These are phyloP conservation scores for Gossypium rotundifolium DNA, from an alignment of 345 rosid species.

Conservation along the genomic window DNA sequence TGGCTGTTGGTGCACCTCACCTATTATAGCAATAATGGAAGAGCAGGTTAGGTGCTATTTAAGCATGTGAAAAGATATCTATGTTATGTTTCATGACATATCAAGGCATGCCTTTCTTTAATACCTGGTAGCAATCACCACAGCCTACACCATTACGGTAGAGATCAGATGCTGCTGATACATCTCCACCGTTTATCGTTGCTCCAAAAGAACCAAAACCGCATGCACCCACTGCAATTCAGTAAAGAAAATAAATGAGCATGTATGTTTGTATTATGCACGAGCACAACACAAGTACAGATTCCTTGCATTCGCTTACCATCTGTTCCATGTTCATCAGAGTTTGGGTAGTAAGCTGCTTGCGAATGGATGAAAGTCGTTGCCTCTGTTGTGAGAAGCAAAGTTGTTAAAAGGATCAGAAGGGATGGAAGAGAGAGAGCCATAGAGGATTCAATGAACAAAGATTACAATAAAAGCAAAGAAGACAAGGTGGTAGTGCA, in stretches of 20 bases:
- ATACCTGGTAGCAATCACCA: slow-evolving; percentile 74
- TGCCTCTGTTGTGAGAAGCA: slow-evolving; percentile 31
- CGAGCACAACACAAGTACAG: neutral
- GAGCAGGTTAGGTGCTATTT: neutral
- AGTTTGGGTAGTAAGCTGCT: slow-evolving; percentile 53
- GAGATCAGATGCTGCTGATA: slow-evolving; percentile 57
- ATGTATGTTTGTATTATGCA: neutral
- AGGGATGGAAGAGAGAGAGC: slow-evolving; percentile 28
- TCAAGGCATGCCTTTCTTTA: neutral
- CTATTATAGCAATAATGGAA: slow-evolving; percentile 15
- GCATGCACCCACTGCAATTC: slow-evolving; percentile 50
- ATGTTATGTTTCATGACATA: neutral
- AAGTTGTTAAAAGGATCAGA: slow-evolving; percentile 17
- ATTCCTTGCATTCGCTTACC: slow-evolving; percentile 26
- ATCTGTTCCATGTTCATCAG: slow-evolving; percentile 47
- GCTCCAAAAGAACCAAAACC: slow-evolving; percentile 72
- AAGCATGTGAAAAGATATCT: neutral
- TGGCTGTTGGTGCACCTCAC: slow-evolving; percentile 51
- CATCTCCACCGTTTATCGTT: slow-evolving; percentile 58
- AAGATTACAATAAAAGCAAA: slow-evolving; percentile 10
- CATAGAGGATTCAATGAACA: slow-evolving; percentile 19
- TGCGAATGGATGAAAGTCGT: slow-evolving; percentile 43
- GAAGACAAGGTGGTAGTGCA: slow-evolving; percentile 24
- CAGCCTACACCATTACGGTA: slow-evolving; percentile 64
- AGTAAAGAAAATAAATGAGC: neutral